Conservation (phyloP, 2,329 filamentous ascomycete genomes). For the Aspergillus terreus region DNA sequence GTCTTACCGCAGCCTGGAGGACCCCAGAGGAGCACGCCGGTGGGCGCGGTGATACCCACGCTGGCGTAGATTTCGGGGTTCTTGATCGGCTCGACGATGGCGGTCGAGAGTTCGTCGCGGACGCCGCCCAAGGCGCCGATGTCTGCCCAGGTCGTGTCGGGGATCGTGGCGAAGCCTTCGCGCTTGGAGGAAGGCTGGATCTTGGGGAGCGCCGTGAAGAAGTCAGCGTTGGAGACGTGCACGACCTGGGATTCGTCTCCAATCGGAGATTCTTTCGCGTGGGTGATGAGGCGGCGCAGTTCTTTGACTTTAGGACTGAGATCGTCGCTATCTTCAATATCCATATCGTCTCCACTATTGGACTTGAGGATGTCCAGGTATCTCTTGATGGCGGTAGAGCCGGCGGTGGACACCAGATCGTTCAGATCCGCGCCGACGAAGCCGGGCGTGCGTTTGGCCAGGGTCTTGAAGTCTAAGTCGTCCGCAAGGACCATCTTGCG, state of each 20-base stretch:
- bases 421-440: conserved; percentile 90
- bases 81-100: conserved; percentile 86
- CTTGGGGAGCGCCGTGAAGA: conserved; percentile 68
- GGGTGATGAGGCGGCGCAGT: conserved; percentile 51
- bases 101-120: conserved; percentile 74
- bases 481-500: conserved; percentile 60
- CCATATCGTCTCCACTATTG: conserved; percentile 48
- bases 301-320: conserved; percentile 41
- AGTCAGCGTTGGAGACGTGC: conserved; percentile 63
- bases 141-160: conserved; percentile 87
- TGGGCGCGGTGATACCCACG: conserved; percentile 75
- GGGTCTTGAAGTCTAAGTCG: conserved; percentile 67
- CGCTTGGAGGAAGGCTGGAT: conserved; percentile 80
- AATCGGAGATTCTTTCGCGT: conserved; percentile 49
- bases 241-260: conserved; percentile 54
- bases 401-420: conserved; percentile 64
- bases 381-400: conserved; percentile 60
- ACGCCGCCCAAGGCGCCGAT: conserved; percentile 81
- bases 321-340: conserved; percentile 44
- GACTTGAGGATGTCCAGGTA: conserved; percentile 53
- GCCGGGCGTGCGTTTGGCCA: conserved; percentile 83
- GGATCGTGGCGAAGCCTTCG: conserved; percentile 92
- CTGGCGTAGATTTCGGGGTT: conserved; percentile 71
- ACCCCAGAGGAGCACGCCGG: conserved; percentile 91
- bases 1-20: conserved; percentile 97